Conservation (phyloP, 2,329 filamentous ascomycete genomes). For the Hymenoscyphus albidus region DNA sequence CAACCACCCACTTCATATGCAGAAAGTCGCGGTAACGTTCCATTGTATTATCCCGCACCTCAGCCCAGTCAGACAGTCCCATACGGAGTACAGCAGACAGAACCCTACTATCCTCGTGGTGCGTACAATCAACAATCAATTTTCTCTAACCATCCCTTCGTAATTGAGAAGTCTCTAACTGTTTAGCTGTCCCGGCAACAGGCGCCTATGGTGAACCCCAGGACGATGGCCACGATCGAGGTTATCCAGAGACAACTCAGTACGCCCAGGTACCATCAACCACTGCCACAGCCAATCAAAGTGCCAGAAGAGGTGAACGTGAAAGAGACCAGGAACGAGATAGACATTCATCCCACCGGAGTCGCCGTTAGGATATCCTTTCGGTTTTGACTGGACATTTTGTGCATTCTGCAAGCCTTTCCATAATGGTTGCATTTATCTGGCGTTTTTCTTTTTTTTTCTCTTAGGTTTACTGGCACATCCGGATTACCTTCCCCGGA, state of each 20-base stretch:
- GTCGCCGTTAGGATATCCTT: constrained; percentile 22
- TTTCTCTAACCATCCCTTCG: constrained; percentile 17
- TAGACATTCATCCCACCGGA: constrained; percentile 14
- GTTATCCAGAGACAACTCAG: constrained; percentile 23
- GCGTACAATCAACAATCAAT: constrained; percentile 42
- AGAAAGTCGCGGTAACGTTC: constrained; percentile 7
- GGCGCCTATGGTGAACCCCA: constrained; percentile 24
- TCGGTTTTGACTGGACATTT: constrained; percentile 21
- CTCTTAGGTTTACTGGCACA: constrained; percentile 23
- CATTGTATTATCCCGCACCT: constrained; percentile 24
- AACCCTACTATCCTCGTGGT: constrained; percentile 58
- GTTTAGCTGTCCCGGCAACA: constrained; percentile 30
- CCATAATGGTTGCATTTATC: constrained; percentile 25
- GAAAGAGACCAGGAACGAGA: constrained; percentile 25
- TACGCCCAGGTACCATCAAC: constrained; percentile 27
- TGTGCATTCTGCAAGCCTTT: constrained; percentile 19
- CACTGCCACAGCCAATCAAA: constrained; percentile 26
- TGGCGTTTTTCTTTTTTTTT: constrained; percentile 29
- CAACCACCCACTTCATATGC: constrained; percentile 9
- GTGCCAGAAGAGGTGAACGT: constrained; percentile 28
- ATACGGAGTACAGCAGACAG: constrained; percentile 38
- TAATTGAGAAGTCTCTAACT: constrained; percentile 33
- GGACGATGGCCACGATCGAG: constrained; percentile 20
- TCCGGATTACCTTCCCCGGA: constrained; percentile 24
- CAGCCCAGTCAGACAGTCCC: constrained; percentile 36